Evolutionary conservation across 2,329 filamentous ascomycete species (phyloP).

Genomic region (Coniochaeta prunicola): DNA sequence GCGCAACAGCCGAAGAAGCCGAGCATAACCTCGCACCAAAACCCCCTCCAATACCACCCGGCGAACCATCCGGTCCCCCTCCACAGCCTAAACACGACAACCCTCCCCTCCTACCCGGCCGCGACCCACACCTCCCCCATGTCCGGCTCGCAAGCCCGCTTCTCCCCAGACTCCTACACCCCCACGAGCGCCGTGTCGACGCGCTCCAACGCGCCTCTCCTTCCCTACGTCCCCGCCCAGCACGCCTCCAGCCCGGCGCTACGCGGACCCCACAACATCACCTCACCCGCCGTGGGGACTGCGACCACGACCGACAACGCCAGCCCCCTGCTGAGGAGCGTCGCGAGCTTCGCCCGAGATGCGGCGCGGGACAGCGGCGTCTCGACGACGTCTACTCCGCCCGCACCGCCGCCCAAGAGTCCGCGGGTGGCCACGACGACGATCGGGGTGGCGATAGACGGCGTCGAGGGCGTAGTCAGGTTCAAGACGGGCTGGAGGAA

Average conservation of each 20-base stretch:
- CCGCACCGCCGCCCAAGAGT: conserved; percentile 9
- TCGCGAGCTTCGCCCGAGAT: conserved; percentile 7
- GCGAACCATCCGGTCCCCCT: conserved; percentile 6
- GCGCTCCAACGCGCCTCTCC: conserved; percentile 25
- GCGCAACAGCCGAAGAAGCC: not conserved
- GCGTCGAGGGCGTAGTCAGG: not conserved
- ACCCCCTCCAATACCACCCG: conserved; percentile 1
- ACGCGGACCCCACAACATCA: not conserved
- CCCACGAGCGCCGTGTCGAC: conserved; percentile 22
- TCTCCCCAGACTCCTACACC: conserved; percentile 12
- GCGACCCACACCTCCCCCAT: conserved; percentile 15
- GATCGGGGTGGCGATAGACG: conserved; percentile 6
- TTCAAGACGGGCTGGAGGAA: not conserved
- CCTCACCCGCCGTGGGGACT: not conserved
- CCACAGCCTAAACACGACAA: conserved; percentile 3
- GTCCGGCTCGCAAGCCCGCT: conserved; percentile 5
- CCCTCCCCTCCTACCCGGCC: conserved; percentile 4
- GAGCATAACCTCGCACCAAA: not conserved
- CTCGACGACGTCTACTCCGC: conserved; percentile 6
- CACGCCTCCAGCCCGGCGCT: conserved; percentile 12
- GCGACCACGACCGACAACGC: conserved; percentile 5
- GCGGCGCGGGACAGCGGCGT: not conserved
- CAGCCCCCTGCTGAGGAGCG: conserved; percentile 10
- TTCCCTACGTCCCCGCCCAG: conserved; percentile 23
- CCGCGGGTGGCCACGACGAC: conserved; percentile 4